A percentile compares a stretch with the other conserved stretches of the same genome.
Evolutionary conservation across 164 flowering plant species (phyloP).

Genomic region (Taxillus chinensis): DNA sequence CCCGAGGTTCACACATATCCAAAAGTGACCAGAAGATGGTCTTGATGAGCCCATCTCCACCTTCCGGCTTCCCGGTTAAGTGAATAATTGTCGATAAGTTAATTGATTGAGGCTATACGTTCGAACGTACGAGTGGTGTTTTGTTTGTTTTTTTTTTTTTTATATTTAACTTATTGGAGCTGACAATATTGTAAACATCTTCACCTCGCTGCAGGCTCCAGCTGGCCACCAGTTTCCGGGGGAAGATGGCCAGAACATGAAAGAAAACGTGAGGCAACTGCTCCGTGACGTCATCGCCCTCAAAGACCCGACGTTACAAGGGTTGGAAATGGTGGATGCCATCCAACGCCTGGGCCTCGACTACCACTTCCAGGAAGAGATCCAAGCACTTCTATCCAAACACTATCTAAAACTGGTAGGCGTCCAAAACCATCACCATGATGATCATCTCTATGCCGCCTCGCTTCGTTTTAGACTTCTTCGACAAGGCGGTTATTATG

Average conservation of each 20-base stretch:
- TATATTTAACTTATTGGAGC: too few relatives aligned
- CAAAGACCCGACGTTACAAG: neutral
- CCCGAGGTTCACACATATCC: too few relatives aligned
- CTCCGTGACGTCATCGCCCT: neutral
- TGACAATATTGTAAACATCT: too few relatives aligned
- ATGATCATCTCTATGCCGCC: slow-evolving; percentile 6
- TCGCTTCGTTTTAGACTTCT: slow-evolving; percentile 26
- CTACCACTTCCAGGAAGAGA: slow-evolving; percentile 25
- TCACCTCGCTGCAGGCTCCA: neutral
- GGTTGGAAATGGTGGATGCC: slow-evolving; percentile 18
- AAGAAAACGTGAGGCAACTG: neutral
- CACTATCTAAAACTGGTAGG: neutral
- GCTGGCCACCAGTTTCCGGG: neutral
- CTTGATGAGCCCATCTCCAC: neutral
- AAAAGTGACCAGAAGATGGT: too few relatives aligned
- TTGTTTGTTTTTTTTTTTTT: neutral
- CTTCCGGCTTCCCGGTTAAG: neutral
- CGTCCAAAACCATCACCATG: neutral
- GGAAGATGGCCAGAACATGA: neutral
- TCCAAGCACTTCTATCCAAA: slow-evolving; percentile 7
- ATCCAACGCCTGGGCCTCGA: slow-evolving; percentile 23
- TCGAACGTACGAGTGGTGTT: too few relatives aligned
- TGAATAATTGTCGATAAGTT: neutral
- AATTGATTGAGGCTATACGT: too few relatives aligned
- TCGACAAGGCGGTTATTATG: slow-evolving; percentile 17